Base-by-base conservation (phyloP, 352 stramenopile species). In the Pythium grandisporangium region DNA sequence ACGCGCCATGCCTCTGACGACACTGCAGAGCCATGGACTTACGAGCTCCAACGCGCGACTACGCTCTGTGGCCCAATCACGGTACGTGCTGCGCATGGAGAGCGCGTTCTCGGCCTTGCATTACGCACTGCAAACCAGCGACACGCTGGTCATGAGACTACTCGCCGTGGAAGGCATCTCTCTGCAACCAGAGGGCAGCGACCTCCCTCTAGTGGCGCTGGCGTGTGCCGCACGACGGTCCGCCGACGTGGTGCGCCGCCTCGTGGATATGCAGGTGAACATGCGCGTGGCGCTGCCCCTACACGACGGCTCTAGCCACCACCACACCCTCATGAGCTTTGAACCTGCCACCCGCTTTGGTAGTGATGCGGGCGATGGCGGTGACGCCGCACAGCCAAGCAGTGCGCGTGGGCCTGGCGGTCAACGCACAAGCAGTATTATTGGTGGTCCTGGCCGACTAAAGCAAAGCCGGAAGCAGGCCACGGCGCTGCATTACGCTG, bases 201-300 rank as follows among this genome's bases (percentile, higher is more conserved):
- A 84, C 26, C 32, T 83, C 6, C 73, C 73, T 6, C 37, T 81
- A 19, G 38, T 87, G 2, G 66, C 61, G 2, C 53, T 87, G 8
- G 68, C 73, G 0, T 84, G 73, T 46, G 70, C 60, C 10, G 70
- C 70, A 1, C 47, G 60, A 10, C 68, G 73, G 4, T 62, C 63
- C 0, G 38, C 63, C 4, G 42, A 67, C 14, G 59, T 87, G 0
- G 58, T 87, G 7, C 30, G 37, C 11, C 33, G 42, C 2, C 58
- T 87, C 3, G 57, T 84, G 33, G 73, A 47, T 10, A 50, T 61
- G 11, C 64, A 79, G 26, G 63, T 55, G 0, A 84, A 83, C 23
- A 58, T 87, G 44, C 73, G 73, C 1, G 73, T 86, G 2, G 52
- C 76, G 33, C 44, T 86, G 14, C 70, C 72, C 12, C 45, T 82